Evolutionary conservation across 176 grass and related monocot species (phyloP).

Genomic region (Cocos nucifera): DNA sequence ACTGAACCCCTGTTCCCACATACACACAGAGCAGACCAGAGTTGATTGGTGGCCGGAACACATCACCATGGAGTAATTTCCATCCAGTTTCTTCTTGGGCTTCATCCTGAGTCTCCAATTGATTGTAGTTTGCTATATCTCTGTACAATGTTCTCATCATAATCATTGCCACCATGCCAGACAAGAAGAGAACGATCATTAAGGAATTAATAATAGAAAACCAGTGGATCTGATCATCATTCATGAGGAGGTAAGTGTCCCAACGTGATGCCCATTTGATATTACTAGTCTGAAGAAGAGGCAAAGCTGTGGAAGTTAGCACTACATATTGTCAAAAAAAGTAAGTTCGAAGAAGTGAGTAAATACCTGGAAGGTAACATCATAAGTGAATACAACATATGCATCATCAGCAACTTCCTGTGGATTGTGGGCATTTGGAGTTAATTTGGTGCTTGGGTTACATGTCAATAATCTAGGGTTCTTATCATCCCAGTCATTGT

Average conservation of each 20-base stretch:
- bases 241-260: slow-evolving; percentile 28
- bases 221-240: slow-evolving; percentile 31
- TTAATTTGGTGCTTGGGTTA: slow-evolving; percentile 8
- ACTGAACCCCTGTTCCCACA: slow-evolving; percentile 25
- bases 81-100: slow-evolving; percentile 29
- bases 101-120: slow-evolving; percentile 24
- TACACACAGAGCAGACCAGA: slow-evolving; percentile 22
- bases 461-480: slow-evolving; percentile 15
- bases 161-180: slow-evolving; percentile 25
- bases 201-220: slow-evolving; percentile 27
- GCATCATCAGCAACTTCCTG: slow-evolving; percentile 7
- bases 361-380: slow-evolving; percentile 16
- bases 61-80: slow-evolving; percentile 27
- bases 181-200: slow-evolving; percentile 28
- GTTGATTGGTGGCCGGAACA: slow-evolving; percentile 17
- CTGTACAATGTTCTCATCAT: slow-evolving; percentile 25
- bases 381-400: slow-evolving; percentile 17
- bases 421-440: neutral
- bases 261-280: slow-evolving; percentile 32
- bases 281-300: slow-evolving; percentile 16
- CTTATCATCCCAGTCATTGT: slow-evolving; percentile 11
- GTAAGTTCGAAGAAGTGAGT: neutral
- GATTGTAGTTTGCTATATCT: slow-evolving; percentile 27
- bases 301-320: slow-evolving; percentile 8
- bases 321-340: neutral